Evolutionary conservation across 768 basidiomycete genomes (phyloP), one percentile per base, ranked within the genome.

Genomic region (Auriscalpium orientale): DNA sequence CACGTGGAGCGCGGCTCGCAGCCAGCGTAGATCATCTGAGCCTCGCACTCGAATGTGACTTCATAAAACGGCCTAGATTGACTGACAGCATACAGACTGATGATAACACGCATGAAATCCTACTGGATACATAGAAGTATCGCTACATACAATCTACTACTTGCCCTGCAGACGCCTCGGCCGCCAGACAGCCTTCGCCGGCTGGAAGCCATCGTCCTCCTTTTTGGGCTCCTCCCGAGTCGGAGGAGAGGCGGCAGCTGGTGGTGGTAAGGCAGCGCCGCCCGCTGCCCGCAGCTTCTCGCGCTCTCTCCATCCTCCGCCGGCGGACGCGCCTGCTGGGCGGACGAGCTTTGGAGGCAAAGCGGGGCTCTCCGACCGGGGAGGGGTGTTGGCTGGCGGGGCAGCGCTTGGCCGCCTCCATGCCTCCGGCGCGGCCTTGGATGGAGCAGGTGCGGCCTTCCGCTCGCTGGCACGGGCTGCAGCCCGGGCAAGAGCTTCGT

Each of bases 141-240:
- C 28, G 28, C 28, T 28, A 28, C 28, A 28, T 28, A 28, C 28
- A 28, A 28, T 33, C 40, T 35, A 53, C 56, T 59, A 46, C 43
- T 62, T 38, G 33, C 50, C 49, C 15, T 67, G 64, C 37, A 50
- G 55, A 28, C 62, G 67, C 51, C 63, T 63, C 18, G 60, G 43
- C 50, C 47, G 22, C 71, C 68, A 76, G 69, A 77, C 43, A 69
- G 70, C 51, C 62, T 67, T 67, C 73, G 85, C 83, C 22, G 81
- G 76, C 69, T 84, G 82, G 77, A 89, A 89, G 4, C 89, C 87
- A 63, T 90, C 88, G 4, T 81, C 75, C 51, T 79, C 78, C 53
- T 79, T 75, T 60, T 70, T 72, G 2, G 62, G 46, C 5, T 64
- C 51, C 5, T 60, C 58, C 4, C 54, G 60, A 11, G 70, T 64